Conservation (phyloP, 1,284 basidiomycete species). For the Pterulicium gracile region DNA sequence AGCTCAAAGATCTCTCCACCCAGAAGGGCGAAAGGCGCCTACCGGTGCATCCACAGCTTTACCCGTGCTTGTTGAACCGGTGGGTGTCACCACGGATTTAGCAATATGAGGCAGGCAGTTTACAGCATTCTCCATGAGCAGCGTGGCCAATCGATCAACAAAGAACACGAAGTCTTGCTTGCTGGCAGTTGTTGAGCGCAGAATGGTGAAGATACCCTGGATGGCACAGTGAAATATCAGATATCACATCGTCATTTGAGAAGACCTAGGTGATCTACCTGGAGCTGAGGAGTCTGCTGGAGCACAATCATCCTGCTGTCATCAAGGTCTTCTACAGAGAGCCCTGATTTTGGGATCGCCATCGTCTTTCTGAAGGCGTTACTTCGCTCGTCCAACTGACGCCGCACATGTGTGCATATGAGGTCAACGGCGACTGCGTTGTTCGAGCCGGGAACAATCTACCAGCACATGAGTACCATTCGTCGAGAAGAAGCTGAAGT, state of each 20-base stretch:
- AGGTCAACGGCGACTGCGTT: slow-evolving; percentile 90
- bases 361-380: slow-evolving; percentile 68
- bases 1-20: slow-evolving; percentile 8
- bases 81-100: slow-evolving; percentile 62
- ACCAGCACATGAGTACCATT: slow-evolving; percentile 4
- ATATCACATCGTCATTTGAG: slow-evolving; percentile 1
- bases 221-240: slow-evolving; percentile 6
- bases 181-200: slow-evolving; percentile 62
- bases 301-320: slow-evolving; percentile 44
- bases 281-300: slow-evolving; percentile 74
- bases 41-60: slow-evolving; percentile 10
- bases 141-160: slow-evolving; percentile 74
- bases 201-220: slow-evolving; percentile 87
- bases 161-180: slow-evolving; percentile 88
- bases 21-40: too few relatives aligned
- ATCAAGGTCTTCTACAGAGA: slow-evolving; percentile 33
- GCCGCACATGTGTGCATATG: slow-evolving; percentile 83
- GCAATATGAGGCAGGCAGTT: slow-evolving; percentile 66
- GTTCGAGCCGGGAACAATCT: slow-evolving; percentile 88
- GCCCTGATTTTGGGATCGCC: slow-evolving; percentile 32
- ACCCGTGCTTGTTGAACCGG: slow-evolving; percentile 50
- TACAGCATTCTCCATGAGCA: slow-evolving; percentile 80
- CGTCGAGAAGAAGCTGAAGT: not conserved
- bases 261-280: slow-evolving; percentile 29
- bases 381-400: slow-evolving; percentile 73